Base-by-base conservation (phyloP, 139 green algal species). In the Tetratostichococcus sp. region DNA sequence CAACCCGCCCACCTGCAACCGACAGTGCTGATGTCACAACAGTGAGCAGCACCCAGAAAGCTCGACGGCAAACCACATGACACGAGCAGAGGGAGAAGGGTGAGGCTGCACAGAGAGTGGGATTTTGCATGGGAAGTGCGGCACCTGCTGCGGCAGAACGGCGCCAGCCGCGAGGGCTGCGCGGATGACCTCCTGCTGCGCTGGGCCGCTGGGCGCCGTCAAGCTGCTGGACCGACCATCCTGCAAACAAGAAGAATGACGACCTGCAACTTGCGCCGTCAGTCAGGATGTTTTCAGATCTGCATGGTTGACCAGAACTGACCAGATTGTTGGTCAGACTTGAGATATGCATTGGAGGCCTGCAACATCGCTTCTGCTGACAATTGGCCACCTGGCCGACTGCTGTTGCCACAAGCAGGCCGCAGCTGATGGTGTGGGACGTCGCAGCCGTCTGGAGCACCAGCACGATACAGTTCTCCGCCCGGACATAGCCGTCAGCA, bases 181-280 rank as follows among this genome's bases (percentile, higher is more conserved):
- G 0, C 75, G 74, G 25, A 97, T 85, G 2, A 94, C 92, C 0
- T 81, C 78, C 75, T 95, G 92, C 75, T 97, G 93, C 26, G 85
- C 82, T 3, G 92, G 92, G 5, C 93, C 93, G 69, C 94, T 97
- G 31, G 93, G 93, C 1, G 93, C 93, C 0, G 92, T 97, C 30
- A 97, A 84, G 22, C 86, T 88, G 82, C 84, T 91, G 69, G 84
- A 93, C 30, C 90, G 83, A 5, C 31, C 67, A 71, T 43, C 67
- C 67, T 71, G 17, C 32, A 43, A 21, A 21, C 21, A 26, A 4
- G 5, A 35, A n/a, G 4, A 22, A 66, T 19, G n/a, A n/a, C n/a
- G n/a, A n/a, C n/a, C n/a, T n/a, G n/a, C n/a, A n/a, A n/a, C n/a
- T n/a, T n/a, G n/a, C n/a, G n/a, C n/a, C n/a, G n/a, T n/a, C n/a